phyloP scores from a whole-genome alignment of 345 rosid genomes.

The Corchorus olitorius region DNA sequence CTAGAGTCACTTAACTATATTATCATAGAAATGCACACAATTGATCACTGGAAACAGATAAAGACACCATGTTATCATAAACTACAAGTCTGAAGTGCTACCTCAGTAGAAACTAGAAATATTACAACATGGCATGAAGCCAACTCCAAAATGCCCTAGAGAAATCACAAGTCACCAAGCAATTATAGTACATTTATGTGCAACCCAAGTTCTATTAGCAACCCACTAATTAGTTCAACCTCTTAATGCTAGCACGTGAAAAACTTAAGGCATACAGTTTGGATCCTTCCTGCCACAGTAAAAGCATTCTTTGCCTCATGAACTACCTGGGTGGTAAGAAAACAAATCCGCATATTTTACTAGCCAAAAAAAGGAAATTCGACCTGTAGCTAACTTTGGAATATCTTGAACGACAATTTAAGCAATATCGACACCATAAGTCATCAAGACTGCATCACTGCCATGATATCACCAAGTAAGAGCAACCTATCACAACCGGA shows the following conservation, averaged over 20 bases:
- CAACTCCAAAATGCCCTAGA: background rate
- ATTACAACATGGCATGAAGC: background rate
- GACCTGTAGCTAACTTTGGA: background rate
- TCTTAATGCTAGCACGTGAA: background rate
- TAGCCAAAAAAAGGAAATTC: background rate
- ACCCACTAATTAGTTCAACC: background rate
- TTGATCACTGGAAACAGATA: background rate
- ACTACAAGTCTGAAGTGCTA: background rate
- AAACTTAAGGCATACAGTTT: background rate
- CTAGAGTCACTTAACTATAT: background rate
- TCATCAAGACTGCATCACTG: background rate
- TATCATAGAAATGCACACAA: background rate
- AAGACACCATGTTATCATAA: background rate
- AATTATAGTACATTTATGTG: background rate
- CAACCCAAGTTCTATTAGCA: background rate
- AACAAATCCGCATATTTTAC: background rate
- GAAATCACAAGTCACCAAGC: background rate
- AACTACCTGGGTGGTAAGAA: background rate
- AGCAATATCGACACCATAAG: background rate
- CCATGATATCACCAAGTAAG: background rate
- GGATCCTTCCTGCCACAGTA: background rate
- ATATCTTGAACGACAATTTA: background rate
- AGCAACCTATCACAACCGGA: background rate
- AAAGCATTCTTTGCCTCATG: background rate
- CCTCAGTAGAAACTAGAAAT: background rate